These are phyloP conservation scores for Pichia sp. DNA, from an alignment of 1,139 yeast genomes.

Conservation along the genomic window DNA sequence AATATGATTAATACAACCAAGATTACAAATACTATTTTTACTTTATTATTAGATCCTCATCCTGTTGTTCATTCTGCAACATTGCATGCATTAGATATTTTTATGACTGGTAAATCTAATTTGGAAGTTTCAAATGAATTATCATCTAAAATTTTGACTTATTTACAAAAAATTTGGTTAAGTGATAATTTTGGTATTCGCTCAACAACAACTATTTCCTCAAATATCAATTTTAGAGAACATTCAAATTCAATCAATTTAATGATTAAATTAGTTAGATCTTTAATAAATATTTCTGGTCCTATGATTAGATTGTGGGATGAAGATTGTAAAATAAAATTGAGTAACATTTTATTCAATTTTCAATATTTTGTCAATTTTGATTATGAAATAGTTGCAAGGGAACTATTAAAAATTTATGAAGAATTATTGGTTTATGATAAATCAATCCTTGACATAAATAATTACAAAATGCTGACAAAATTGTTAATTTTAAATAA, in stretches of 20 bases:
- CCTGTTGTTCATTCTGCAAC: conserved; percentile 77
- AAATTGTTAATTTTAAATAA: conserved; percentile 26
- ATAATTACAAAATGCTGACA: conserved; percentile 21
- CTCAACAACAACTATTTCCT: conserved; percentile 36
- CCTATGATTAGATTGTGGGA: conserved; percentile 26
- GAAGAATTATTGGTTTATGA: conserved; percentile 33
- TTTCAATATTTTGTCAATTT: conserved; percentile 19
- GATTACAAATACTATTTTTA: conserved; percentile 51
- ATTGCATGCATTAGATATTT: conserved; percentile 48
- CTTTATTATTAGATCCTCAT: conserved; percentile 72
- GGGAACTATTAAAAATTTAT: conserved; percentile 31
- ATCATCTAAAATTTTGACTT: conserved; percentile 39
- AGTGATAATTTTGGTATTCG: conserved; percentile 52
- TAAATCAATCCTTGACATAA: conserved; percentile 20
- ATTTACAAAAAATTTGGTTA: conserved; percentile 41
- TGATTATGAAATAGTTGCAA: conserved; percentile 24
- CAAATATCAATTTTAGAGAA: conserved; percentile 41
- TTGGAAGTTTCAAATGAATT: conserved; percentile 39
- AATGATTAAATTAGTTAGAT: conserved; percentile 22
- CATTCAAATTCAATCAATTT: conserved; percentile 27
- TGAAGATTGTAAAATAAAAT: conserved; percentile 11
- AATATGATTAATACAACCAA: conserved; percentile 32
- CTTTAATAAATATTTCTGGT: conserved; percentile 26
- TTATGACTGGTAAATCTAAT: conserved; percentile 50
- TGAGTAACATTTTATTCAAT: conserved; percentile 22